Percentiles rank a stretch among this genome's conserved stretches.
Conservation (phyloP, 148 eudicot species). For the Polygonum maritimum region DNA sequence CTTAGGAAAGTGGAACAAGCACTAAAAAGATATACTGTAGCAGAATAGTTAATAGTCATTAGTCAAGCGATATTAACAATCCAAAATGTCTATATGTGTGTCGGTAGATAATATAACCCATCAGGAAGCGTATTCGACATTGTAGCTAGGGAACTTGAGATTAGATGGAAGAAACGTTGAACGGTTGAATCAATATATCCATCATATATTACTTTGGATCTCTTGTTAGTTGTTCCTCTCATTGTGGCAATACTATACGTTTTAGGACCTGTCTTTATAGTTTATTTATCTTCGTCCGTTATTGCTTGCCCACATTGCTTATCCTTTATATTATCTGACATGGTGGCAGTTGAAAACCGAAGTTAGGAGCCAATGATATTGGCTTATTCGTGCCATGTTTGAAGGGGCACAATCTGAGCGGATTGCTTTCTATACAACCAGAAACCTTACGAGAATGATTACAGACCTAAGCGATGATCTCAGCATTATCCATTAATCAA, state of each 20-base stretch:
- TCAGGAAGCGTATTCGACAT: neutral
- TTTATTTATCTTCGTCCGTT: neutral
- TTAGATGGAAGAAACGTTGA: neutral
- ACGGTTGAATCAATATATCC: neutral
- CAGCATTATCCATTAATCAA: neutral
- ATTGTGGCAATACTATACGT: neutral
- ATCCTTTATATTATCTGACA: neutral
- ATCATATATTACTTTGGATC: neutral
- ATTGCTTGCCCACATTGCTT: neutral
- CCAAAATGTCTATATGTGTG: neutral
- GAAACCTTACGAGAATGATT: neutral
- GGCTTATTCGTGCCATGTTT: neutral
- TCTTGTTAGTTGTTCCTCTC: neutral
- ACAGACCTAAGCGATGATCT: neutral
- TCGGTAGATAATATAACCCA: neutral
- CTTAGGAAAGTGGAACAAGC: neutral
- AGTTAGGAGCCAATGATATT: constrained; percentile 1
- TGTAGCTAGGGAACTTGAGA: neutral
- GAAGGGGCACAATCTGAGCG: neutral
- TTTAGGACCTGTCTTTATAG: neutral
- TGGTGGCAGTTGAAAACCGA: constrained; percentile 5
- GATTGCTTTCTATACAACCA: neutral
- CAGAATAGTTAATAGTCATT: neutral
- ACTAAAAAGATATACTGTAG: neutral
- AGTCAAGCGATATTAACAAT: neutral